Evolutionary conservation across 116 monocot species (phyloP), one percentile per base, ranked within the genome.

Genomic region (Zostera marina): DNA sequence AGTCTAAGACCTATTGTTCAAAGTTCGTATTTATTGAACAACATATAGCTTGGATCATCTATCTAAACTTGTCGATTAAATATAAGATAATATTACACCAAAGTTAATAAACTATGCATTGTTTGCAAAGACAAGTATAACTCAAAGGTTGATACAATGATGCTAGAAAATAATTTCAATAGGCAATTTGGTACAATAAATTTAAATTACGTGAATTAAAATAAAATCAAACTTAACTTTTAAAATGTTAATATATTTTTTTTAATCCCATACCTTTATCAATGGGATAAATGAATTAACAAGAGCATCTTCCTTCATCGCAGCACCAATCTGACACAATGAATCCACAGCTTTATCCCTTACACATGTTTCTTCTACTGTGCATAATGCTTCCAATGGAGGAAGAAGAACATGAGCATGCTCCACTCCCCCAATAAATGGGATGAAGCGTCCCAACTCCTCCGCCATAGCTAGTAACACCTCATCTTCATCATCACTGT

Each of bases 391-490:
- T 64, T 91, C 91, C 24, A 91, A 62, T 3, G 91, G 91, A n/a
- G 85, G 79, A 45, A 91, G 79, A 59, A 91, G 60, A 41, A 82
- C 91, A 68, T 82, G 74, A 61, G 85, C 85, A 79, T 81, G 65
- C 15, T 82, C 91, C 44, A 91, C 75, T 24, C 91, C 90, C 25
- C 90, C 91, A 52, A 91, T 74, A 72, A 74, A 85, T 41, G 91
- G 85, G 74, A 85, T 85, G 58, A 91, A 91, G 15, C 65, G 74
- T 11, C 91, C 91, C 60, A 91, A 60, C 56, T 91, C 84, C 63
- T 91, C 91, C 2, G 81, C 91, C 91, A 91, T 91, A 42, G 85
- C 91, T 66, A 91, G 84, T 67, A 91, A 85, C 42, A 91, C 85
- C 55, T 85, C 91, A 63, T 91, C 91, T 56, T 91, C 91, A 13